Evolutionary conservation across 805 yeast species (phyloP).

Genomic region (Wickerhamiella kurtzmanii): DNA sequence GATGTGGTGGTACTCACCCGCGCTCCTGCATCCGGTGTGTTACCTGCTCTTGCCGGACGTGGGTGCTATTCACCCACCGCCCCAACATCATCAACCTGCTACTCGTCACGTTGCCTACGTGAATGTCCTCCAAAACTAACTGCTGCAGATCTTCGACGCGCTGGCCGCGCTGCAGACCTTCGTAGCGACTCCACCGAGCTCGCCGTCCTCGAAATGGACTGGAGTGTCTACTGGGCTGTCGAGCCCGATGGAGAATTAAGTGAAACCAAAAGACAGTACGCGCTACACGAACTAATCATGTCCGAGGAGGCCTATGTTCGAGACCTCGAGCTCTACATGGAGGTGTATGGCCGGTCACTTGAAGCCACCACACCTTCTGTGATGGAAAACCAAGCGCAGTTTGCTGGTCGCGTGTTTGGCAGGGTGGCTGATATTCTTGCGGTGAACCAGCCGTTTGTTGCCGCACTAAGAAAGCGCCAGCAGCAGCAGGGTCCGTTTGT

Average conservation of each 20-base stretch:
- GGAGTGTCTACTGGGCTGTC: slow-evolving; percentile 19
- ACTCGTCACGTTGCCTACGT: slow-evolving; percentile 20
- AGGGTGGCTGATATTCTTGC: slow-evolving; percentile 43
- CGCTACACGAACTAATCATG: slow-evolving; percentile 58
- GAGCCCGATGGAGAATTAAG: slow-evolving; percentile 12
- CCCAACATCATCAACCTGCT: slow-evolving; percentile 17
- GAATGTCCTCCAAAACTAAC: slow-evolving; percentile 11
- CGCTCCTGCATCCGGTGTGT: slow-evolving; percentile 21
- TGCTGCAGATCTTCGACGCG: neutral
- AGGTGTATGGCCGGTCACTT: slow-evolving; percentile 36
- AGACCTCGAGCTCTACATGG: slow-evolving; percentile 51
- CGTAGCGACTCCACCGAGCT: neutral
- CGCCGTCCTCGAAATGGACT: slow-evolving; percentile 17
- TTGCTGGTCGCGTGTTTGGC: slow-evolving; percentile 44
- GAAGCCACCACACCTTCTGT: slow-evolving; percentile 30
- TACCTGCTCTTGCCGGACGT: slow-evolving; percentile 23
- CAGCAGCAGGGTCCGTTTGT: slow-evolving; percentile 54
- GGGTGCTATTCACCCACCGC: slow-evolving; percentile 24
- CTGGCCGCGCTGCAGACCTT: neutral
- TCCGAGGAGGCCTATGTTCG: slow-evolving; percentile 59
- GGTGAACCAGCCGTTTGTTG: slow-evolving; percentile 42
- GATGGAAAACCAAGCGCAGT: slow-evolving; percentile 39
- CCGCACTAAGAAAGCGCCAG: slow-evolving; percentile 45
- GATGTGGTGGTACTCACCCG: neutral
- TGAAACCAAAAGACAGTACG: slow-evolving; percentile 45